Evolutionary conservation across 164 flowering plant genomes (phyloP), one percentile per base, ranked within the genome.

Genomic region (Chimonanthus salicifolius): DNA sequence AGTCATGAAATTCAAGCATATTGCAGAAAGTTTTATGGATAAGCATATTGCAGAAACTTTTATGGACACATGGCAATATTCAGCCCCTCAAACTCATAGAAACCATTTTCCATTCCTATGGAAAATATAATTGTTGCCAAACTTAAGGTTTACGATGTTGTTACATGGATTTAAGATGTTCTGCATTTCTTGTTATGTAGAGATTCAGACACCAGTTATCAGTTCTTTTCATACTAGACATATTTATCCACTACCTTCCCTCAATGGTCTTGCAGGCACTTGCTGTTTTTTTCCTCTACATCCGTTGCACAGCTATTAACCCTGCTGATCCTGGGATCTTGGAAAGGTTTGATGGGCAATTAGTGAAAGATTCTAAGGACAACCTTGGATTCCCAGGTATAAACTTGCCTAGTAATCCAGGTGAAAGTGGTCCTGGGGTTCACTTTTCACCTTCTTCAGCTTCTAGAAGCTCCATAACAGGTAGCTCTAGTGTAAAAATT

Each of bases 241-340:
- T 54, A 11, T 54, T 33, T 33, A 33, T 33, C 49, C 48, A 6
- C 5, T 47, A 43, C 3, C 6, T 43, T 71, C 49, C 44, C 64
- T 43, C 65, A 44, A 62, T 79, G 80, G 49, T 6, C 63, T 70
- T 78, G 51, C 91, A 96, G 99, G 99, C 88, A 50, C 84, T 94
- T 75, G 82, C 86, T 74, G 99, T 96, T 49, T 94, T 94, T 74
- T 81, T 94, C 84, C 92, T 94, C 16, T 96, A 96, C 80, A 94
- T 91, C 64, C 87, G 99, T 4, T 83, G 88, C 74, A 94, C 99
- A 54, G 98, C 98, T 68, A 94, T 96, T 48, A 88, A 96, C 72
- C 99, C 99, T 58, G 97, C 99, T 45, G 99, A 96, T 84, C 94
- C 98, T 74, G 95, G 97, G 4, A 90, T 92, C 64, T 79, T 93